phyloP scores from a whole-genome alignment of 2,329 filamentous ascomycete genomes.

The Neonectria punicea region DNA sequence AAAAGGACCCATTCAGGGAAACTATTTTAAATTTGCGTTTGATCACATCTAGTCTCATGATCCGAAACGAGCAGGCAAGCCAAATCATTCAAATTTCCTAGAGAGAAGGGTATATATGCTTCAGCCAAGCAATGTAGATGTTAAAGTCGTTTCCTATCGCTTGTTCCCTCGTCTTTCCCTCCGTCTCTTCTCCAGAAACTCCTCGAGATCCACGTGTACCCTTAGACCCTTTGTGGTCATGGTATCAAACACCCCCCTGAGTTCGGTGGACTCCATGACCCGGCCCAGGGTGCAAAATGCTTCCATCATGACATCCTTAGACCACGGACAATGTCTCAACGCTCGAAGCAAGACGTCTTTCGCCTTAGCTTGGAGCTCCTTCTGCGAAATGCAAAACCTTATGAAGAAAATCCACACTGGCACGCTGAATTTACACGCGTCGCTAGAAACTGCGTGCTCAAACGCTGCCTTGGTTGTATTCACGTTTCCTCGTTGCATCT shows the following conservation, averaged over 20 bases:
- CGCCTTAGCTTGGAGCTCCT: conserved; percentile 52
- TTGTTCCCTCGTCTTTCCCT: conserved; percentile 26
- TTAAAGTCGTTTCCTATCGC: conserved; percentile 14
- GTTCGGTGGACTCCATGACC: conserved; percentile 59
- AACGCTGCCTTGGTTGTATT: conserved; percentile 63
- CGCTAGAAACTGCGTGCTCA: conserved; percentile 60
- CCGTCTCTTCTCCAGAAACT: conserved; percentile 53
- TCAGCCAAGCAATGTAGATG: neutral
- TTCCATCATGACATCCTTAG: conserved; percentile 62
- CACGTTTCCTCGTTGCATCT: conserved; percentile 58
- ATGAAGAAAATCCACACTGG: conserved; percentile 63
- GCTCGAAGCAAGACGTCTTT: conserved; percentile 62
- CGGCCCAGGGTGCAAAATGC: conserved; percentile 58
- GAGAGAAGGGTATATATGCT: neutral
- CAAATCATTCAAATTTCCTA: neutral
- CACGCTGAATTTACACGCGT: conserved; percentile 52
- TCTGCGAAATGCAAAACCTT: conserved; percentile 55
- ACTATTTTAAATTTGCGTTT: neutral
- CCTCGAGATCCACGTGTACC: conserved; percentile 63
- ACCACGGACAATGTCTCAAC: conserved; percentile 60
- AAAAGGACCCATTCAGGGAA: too few relatives aligned
- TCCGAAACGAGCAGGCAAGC: too few relatives aligned
- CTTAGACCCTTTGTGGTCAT: conserved; percentile 61
- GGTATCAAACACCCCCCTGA: conserved; percentile 59
- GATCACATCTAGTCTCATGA: neutral